Evolutionary conservation across 768 basidiomycete species (phyloP), one percentile per base, ranked within the genome.

Genomic region (Rhodosporidiobolus odoratus): DNA sequence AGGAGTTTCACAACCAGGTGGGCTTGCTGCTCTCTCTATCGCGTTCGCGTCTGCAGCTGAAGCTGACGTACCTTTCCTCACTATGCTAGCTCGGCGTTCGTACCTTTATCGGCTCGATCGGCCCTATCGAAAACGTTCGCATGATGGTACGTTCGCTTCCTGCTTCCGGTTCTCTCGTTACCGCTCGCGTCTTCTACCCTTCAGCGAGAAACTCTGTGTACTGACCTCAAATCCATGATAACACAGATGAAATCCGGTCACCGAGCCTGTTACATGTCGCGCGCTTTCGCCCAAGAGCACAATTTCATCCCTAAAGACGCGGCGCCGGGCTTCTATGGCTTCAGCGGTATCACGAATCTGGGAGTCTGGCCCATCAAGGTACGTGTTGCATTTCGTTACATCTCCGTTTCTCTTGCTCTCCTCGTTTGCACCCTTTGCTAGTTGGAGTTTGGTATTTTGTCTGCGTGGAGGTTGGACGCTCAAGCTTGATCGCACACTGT

Each of bases 221-320:
- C n/a, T n/a, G n/a, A n/a, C n/a, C n/a, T n/a, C n/a, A n/a, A n/a
- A n/a, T n/a, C n/a, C n/a, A n/a, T n/a, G n/a, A n/a, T n/a, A 0
- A 19, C 32, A 90, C 27, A 99, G 47, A 83, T 99, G 69, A 95
- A 92, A 80, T 84, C 86, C 25, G 94, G 96, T 25, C 89, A 98
- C 79, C 84, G 92, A 21, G 88, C 94, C 76, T 94, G 97, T 60
- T 99, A 99, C 80, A 89, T 99, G 68, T 96, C 93, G 19, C 86
- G 96, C 65, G 88, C 89, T 77, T 99, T 98, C 77, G 96, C 96
- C 3, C 82, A 87, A 71, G 85, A 87, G 73, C 86, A 96, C 78
- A 89, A 88, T 2, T 92, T 99, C 79, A 89, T 97, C 65, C 91
- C 92, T 3, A 81, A 83, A 30, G 91, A 93, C 73, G 89, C 92